phyloP scores from a whole-genome alignment of 345 rosid genomes.

The Syzygium oleosum region DNA sequence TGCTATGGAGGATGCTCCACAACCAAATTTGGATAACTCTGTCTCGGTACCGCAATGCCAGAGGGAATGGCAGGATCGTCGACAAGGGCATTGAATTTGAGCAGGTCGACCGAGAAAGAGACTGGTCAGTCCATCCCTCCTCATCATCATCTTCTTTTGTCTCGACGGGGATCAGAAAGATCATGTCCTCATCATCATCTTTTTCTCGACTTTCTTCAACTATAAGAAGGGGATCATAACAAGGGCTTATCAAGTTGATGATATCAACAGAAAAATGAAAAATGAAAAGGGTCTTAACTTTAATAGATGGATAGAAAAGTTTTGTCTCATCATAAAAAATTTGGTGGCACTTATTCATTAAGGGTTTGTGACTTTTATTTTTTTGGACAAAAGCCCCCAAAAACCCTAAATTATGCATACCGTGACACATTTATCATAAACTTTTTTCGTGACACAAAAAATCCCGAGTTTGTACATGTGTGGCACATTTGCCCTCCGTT shows the following conservation, averaged over 20 bases:
- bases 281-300: background rate
- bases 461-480: too few relatives aligned
- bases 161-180: background rate
- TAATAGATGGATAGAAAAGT: background rate
- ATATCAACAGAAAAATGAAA: background rate
- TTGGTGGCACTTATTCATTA: background rate
- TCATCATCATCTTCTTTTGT: background rate
- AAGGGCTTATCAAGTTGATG: background rate
- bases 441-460: too few relatives aligned
- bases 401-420: too few relatives aligned
- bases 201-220: background rate
- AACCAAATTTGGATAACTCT: slow-evolving; percentile 61
- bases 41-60: slow-evolving; percentile 55
- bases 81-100: slow-evolving; percentile 71
- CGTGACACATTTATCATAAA: too few relatives aligned
- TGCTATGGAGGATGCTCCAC: slow-evolving; percentile 52
- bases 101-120: slow-evolving; percentile 62
- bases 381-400: too few relatives aligned
- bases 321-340: background rate
- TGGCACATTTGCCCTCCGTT: too few relatives aligned
- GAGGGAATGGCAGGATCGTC: slow-evolving; percentile 44
- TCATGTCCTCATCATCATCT: background rate
- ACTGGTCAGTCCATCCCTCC: slow-evolving; percentile 19
- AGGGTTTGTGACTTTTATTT: background rate
- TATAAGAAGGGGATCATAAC: background rate